Base-by-base conservation (phyloP, 2,329 filamentous ascomycete species). In the Ambrosiella cleistominuta region DNA sequence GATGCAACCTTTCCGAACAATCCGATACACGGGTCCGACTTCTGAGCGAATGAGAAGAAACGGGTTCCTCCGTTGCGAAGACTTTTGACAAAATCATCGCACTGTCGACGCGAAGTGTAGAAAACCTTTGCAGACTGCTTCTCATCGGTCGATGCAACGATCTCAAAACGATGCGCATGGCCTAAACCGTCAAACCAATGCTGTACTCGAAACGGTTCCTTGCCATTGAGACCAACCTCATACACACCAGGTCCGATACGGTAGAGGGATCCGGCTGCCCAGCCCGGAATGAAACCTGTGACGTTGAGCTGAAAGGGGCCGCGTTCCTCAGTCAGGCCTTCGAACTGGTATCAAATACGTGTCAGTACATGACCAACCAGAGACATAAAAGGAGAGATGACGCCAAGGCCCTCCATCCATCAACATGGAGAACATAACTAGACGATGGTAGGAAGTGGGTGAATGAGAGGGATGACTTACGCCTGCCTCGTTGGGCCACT, bases 131-230 rank as follows among this genome's bases (percentile, higher is more conserved):
- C n/a, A 5, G 19, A 15, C 1, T 35, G 27, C 13, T 54, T 15
- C 3, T 45, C 63, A 2, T 69, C 64, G 7, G 17, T 38, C 0
- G 73, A 62, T 0, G 75, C 66, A 2, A 80, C 64, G 38, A 91
- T 84, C 59, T 87, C 76, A 66, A 91, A 91, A 36, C 79, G 80
- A 69, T 91, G 85, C 0, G 80, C 74, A 58, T 86, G 79, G 2
- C 80, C 77, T 60, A 88, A 81, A 5, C 85, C 85, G 66, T 93
- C 88, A 63, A 93, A 93, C 87, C 87, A 93, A 67, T 93, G 86
- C 1, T 75, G 78, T 11, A 83, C 73, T 38, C 74, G 72, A 64
- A 82, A 82, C 0, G 74, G 17, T 78, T 38, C 39, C 7, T 37
- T 11, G 12, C 6, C 39, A 11, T 59, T 44, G 1, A 58, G 54